phyloP scores from a whole-genome alignment of 148 eudicot species.

The Rheum nobile region DNA sequence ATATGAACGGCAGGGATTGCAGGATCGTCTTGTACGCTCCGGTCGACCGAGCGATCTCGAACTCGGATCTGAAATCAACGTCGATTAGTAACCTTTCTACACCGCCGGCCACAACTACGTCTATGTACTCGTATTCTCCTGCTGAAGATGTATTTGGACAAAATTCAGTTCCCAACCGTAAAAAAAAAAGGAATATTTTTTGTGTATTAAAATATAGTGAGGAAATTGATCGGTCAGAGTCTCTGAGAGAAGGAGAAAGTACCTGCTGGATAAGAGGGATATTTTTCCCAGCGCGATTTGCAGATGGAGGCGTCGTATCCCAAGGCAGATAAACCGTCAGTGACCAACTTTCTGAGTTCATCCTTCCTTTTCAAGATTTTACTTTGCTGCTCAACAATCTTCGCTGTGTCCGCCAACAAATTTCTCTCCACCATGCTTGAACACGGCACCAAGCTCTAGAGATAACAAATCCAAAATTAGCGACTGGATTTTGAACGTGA shows the following conservation, averaged over 20 bases:
- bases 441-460: slow-evolving; percentile 49
- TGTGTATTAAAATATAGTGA: not conserved
- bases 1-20: slow-evolving; percentile 40
- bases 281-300: slow-evolving; percentile 60
- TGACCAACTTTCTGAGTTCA: slow-evolving; percentile 34
- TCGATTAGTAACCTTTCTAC: slow-evolving; percentile 38
- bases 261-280: slow-evolving; percentile 47
- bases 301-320: slow-evolving; percentile 48
- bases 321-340: slow-evolving; percentile 26
- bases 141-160: slow-evolving; percentile 1
- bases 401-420: slow-evolving; percentile 49
- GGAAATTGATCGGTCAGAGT: slow-evolving; percentile 1
- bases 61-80: slow-evolving; percentile 53
- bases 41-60: slow-evolving; percentile 46
- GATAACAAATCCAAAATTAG: not conserved
- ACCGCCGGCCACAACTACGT: slow-evolving; percentile 17
- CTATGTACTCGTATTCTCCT: slow-evolving; percentile 34
- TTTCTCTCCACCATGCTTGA: slow-evolving; percentile 37
- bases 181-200: not conserved
- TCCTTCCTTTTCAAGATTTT: slow-evolving; percentile 36
- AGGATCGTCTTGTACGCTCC: slow-evolving; percentile 30
- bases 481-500: not conserved
- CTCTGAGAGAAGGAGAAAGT: not conserved
- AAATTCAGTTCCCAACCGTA: not conserved
- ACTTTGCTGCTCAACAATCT: slow-evolving; percentile 46